Evolutionary conservation across 2,329 filamentous ascomycete species (phyloP).

Genomic region (Diplodia corticola): DNA sequence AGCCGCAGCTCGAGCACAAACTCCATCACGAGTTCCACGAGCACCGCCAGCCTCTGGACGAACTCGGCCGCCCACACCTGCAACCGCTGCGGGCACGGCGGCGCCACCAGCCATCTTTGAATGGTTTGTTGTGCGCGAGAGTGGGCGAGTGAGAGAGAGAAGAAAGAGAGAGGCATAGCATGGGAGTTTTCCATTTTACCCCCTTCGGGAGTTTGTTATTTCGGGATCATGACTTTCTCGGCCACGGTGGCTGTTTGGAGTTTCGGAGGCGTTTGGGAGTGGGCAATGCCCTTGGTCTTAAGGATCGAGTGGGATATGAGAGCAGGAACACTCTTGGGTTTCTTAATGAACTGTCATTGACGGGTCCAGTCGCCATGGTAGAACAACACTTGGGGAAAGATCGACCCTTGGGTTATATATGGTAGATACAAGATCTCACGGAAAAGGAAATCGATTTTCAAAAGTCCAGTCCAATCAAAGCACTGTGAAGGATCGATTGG

Average conservation of each 20-base stretch:
- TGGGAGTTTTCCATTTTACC: not conserved
- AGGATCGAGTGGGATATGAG: constrained; percentile 13
- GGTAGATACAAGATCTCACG: constrained; percentile 18
- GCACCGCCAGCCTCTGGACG: constrained; percentile 8
- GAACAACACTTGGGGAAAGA: not conserved
- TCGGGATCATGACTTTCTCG: not conserved
- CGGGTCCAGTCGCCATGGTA: constrained; percentile 1
- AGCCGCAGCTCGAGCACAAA: constrained; percentile 4
- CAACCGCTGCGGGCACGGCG: constrained; percentile 8
- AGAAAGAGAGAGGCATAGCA: not conserved
- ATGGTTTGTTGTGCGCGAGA: not conserved
- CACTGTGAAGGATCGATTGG: not conserved
- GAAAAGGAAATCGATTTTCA: constrained; percentile 1
- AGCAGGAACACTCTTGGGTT: not conserved
- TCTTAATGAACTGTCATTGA: constrained; percentile 15
- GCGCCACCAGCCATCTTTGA: constrained; percentile 15
- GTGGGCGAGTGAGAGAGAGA: not conserved
- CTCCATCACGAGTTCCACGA: not conserved
- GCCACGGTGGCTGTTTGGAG: not conserved
- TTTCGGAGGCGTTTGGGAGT: not conserved
- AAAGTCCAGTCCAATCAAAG: not conserved
- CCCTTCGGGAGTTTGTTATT: not conserved
- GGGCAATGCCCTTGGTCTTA: constrained; percentile 11
- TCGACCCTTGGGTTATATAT: not conserved
- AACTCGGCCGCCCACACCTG: not conserved